phyloP scores from a whole-genome alignment of 2,329 filamentous ascomycete species.

The Annulohypoxylon truncatum region DNA sequence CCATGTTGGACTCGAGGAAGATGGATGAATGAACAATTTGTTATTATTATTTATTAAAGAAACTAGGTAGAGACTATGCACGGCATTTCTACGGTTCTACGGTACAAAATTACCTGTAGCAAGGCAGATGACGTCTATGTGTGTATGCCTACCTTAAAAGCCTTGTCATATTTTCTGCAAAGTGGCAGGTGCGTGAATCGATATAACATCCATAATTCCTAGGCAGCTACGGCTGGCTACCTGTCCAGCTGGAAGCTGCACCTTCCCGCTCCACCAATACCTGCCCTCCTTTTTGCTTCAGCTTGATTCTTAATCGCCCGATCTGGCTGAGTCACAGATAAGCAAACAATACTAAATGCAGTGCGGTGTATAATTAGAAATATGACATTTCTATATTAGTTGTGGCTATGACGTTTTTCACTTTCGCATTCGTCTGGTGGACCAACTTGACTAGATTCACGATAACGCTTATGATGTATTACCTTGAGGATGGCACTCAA shows the following conservation, averaged over 20 bases:
- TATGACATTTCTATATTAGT: not conserved
- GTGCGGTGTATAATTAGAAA: not conserved
- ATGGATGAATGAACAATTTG: not conserved
- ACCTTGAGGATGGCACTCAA: too few species aligned
- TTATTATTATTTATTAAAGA: constrained; percentile 26
- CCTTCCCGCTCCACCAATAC: constrained; percentile 19
- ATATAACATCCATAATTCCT: constrained; percentile 4
- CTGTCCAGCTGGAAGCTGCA: constrained; percentile 31
- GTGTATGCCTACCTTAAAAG: too few species aligned
- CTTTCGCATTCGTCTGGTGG: not conserved
- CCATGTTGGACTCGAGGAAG: too few species aligned
- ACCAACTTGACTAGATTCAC: not conserved
- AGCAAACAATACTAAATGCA: constrained; percentile 7
- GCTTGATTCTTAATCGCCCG: constrained; percentile 9
- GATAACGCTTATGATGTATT: not conserved
- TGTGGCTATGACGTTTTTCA: not conserved
- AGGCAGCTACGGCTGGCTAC: constrained; percentile 1
- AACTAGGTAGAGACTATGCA: not conserved
- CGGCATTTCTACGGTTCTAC: not conserved
- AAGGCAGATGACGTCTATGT: not conserved
- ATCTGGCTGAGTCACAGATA: not conserved
- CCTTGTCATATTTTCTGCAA: not conserved
- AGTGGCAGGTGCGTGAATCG: constrained; percentile 4
- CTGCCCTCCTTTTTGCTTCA: constrained; percentile 11
- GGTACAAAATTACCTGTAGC: too few species aligned